Conservation (phyloP, 2,329 filamentous ascomycete genomes). For the Ophiocordyceps unilateralis region DNA sequence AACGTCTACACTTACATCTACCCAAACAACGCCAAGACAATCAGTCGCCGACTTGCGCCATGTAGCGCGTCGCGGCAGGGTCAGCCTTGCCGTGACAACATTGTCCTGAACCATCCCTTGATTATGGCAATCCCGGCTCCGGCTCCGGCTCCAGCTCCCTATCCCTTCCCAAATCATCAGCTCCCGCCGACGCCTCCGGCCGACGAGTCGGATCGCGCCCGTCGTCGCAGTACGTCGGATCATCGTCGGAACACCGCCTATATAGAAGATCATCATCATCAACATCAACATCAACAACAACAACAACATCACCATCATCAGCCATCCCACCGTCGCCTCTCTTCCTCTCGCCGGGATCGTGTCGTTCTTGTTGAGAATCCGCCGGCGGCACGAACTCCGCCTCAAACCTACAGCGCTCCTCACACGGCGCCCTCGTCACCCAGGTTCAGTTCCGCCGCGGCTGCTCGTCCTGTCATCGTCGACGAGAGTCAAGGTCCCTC, state of each 20-base stretch:
- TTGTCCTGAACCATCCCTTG: slow-evolving; percentile 21
- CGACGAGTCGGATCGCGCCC: slow-evolving; percentile 19
- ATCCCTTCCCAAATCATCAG: slow-evolving; percentile 2
- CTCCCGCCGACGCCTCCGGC: slow-evolving; percentile 25
- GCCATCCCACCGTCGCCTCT: not conserved
- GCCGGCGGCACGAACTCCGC: slow-evolving; percentile 27
- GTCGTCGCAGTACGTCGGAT: slow-evolving; percentile 9
- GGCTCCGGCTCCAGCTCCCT: not conserved
- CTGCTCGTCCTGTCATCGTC: slow-evolving; percentile 18
- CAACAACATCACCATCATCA: not conserved
- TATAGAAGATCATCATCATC: too few relatives aligned
- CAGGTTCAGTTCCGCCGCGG: slow-evolving; percentile 5
- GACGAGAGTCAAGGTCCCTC: slow-evolving; percentile 16
- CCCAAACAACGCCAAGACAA: slow-evolving; percentile 23
- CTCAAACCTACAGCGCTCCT: slow-evolving; percentile 21
- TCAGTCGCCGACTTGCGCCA: slow-evolving; percentile 14
- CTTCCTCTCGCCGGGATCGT: slow-evolving; percentile 19
- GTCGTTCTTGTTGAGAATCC: slow-evolving; percentile 26
- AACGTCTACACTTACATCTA: slow-evolving; percentile 28
- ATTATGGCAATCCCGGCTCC: not conserved
- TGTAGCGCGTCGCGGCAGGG: slow-evolving; percentile 22
- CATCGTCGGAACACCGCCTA: not conserved
- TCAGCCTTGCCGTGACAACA: slow-evolving; percentile 23
- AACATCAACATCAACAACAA: too few relatives aligned
- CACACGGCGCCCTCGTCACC: slow-evolving; percentile 24